Percentiles rank a stretch among this genome's conserved stretches.
Conservation (phyloP, 2,329 filamentous ascomycete species). For the Diaporthe destruens region DNA sequence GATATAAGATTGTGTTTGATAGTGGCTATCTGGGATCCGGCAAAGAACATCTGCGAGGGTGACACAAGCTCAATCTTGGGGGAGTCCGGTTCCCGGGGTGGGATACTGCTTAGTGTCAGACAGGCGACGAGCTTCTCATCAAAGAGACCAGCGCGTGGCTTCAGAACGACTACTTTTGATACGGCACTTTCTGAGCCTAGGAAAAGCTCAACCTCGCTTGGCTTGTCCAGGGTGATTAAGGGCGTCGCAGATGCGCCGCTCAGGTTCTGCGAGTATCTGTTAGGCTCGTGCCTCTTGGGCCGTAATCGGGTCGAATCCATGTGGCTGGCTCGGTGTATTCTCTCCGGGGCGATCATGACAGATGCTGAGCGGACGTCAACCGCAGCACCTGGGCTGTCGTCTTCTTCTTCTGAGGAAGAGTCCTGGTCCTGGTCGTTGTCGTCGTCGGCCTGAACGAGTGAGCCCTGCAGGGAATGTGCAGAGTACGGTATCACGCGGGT, state of each 20-base stretch:
- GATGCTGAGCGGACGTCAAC: conserved; percentile 41
- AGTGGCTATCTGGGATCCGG: conserved; percentile 56
- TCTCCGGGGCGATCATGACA: conserved; percentile 46
- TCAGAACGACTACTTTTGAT: conserved; percentile 57
- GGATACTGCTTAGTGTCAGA: conserved; percentile 54
- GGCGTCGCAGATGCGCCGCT: conserved; percentile 41
- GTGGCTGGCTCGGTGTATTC: conserved; percentile 45
- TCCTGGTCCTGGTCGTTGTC: conserved; percentile 22
- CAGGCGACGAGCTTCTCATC: conserved; percentile 64
- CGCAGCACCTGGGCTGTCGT: conserved; percentile 31
- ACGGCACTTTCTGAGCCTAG: conserved; percentile 57
- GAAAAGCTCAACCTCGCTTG: conserved; percentile 54
- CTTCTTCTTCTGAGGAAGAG: conserved; percentile 19
- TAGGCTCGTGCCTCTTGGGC: conserved; percentile 32
- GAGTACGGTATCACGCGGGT: conserved; percentile 39
- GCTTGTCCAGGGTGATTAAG: conserved; percentile 39
- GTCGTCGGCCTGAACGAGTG: conserved; percentile 35
- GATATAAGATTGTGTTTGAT: conserved; percentile 54
- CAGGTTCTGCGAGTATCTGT: conserved; percentile 44
- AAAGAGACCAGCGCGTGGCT: conserved; percentile 63
- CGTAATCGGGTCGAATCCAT: conserved; percentile 43
- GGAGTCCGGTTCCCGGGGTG: conserved; percentile 48
- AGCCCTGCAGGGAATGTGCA: conserved; percentile 38
- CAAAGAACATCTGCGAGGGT: conserved; percentile 55
- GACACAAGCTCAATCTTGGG: conserved; percentile 53